Base-by-base conservation (phyloP, 441 rosid species). In the Populus trichocarpa region DNA sequence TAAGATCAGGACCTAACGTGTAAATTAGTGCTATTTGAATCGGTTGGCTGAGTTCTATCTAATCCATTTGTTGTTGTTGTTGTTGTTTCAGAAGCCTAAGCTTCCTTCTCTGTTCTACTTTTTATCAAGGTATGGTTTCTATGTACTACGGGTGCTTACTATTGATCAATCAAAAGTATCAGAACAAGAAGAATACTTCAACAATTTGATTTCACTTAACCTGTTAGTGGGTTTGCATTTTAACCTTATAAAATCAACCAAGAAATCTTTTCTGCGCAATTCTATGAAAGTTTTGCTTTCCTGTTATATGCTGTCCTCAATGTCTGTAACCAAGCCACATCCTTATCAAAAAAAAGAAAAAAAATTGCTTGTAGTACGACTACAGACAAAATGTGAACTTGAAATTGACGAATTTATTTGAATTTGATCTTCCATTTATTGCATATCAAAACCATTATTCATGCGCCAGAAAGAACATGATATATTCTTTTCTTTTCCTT, bases 1-100 rank as follows among this genome's bases (percentile, higher is more conserved):
- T 85, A 14, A 86, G 71, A 81, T 70, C 85, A 73, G 87, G 83
- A 70, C 68, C 40, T 63, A 75, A 70, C 83, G 72, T 81, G 59
- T 77, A 79, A 77, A 69, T 35, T 42, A 38, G 23, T 69, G 75
- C 68, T 7, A 28, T 74, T 36, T 81, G 67, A 64, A 57, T 35
- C 53, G 71, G 32, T 59, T 20, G 23, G 46, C 40, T 72, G 26
- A 9, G 73, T 33, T 57, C 2, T 26, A 72, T 67, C 76, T 67
- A 59, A 69, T 79, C 46, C 50, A 26, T 18, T 36, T 32, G 26
- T 66, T 78, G 53, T 75, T 77, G 46, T 70, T 67, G 71, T 82
- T 81, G n/a, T 73, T 69, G 74, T 46, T 46, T 40, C 80, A 80
- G 86, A 77, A 85, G 78, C 76, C 67, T 53, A 69, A 67, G 61